phyloP scores from a whole-genome alignment of 2,329 filamentous ascomycete species.

The Sclerotinia trifoliorum region DNA sequence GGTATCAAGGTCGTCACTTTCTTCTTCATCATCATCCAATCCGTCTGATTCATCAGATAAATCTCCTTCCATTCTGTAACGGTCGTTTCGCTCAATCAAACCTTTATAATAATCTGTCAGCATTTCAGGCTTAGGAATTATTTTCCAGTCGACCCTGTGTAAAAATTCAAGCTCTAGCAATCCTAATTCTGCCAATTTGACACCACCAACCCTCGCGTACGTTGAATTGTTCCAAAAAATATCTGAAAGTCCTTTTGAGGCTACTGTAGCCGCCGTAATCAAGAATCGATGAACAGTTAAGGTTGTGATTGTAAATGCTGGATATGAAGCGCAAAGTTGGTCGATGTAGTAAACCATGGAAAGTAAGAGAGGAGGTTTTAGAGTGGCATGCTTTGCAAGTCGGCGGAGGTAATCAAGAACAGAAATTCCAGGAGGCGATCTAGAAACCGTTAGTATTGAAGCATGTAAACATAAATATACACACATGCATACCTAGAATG shows the following conservation, averaged over 20 bases:
- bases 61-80: conserved; percentile 49
- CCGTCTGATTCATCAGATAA: conserved; percentile 23
- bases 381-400: conserved; percentile 87
- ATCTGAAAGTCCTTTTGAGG: conserved; percentile 92
- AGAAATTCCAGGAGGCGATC: conserved; percentile 80
- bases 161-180: conserved; percentile 91
- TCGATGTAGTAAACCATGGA: conserved; percentile 99
- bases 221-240: conserved; percentile 98
- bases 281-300: conserved; percentile 96
- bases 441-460: conserved; percentile 13
- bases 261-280: conserved; percentile 92
- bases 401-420: conserved; percentile 92
- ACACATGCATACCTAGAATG: conserved; percentile 70
- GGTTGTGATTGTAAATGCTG: conserved; percentile 93
- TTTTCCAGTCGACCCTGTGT: conserved; percentile 90
- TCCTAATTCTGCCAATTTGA: conserved; percentile 85
- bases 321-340: conserved; percentile 85
- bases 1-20: conserved; percentile 39
- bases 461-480: not conserved
- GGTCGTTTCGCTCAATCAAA: conserved; percentile 66
- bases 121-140: conserved; percentile 92
- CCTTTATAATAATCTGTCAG: conserved; percentile 91
- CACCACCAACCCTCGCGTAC: conserved; percentile 90
- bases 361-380: conserved; percentile 89
- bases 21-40: conserved; percentile 26